Evolutionary conservation across 2,329 filamentous ascomycete species (phyloP).

Genomic region (Xylaria digitata): DNA sequence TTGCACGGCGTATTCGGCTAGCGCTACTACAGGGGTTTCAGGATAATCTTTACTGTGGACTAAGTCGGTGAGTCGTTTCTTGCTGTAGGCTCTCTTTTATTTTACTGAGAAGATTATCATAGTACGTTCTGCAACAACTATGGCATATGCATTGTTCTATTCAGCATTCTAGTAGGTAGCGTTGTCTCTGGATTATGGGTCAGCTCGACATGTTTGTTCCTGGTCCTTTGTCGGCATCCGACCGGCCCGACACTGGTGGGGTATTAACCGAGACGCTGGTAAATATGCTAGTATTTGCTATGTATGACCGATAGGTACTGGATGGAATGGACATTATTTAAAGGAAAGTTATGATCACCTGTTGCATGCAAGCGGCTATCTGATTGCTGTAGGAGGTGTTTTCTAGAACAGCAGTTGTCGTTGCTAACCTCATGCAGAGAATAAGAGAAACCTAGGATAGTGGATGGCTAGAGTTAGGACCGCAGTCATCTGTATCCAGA

Average conservation of each 20-base stretch:
- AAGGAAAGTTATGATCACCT: not conserved
- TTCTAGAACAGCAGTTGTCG: not conserved
- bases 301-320: no score
- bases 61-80: not conserved
- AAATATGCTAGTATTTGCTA: no score
- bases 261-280: not conserved
- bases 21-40: constrained; percentile 21
- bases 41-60: no score
- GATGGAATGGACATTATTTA: not conserved
- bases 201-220: not conserved
- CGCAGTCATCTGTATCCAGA: no score
- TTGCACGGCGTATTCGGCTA: constrained; percentile 2
- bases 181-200: not conserved
- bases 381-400: not conserved
- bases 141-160: no score
- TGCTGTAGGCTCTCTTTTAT: not conserved
- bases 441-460: no score
- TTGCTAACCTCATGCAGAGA: not conserved
- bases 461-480: no score
- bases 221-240: not conserved
- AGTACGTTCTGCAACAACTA: no score
- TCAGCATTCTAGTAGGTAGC: not conserved
- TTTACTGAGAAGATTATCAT: not conserved
- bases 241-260: not conserved
- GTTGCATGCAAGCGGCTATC: not conserved